phyloP scores from a whole-genome alignment of 2,329 filamentous ascomycete species.

The Stachybotrys chartarum region DNA sequence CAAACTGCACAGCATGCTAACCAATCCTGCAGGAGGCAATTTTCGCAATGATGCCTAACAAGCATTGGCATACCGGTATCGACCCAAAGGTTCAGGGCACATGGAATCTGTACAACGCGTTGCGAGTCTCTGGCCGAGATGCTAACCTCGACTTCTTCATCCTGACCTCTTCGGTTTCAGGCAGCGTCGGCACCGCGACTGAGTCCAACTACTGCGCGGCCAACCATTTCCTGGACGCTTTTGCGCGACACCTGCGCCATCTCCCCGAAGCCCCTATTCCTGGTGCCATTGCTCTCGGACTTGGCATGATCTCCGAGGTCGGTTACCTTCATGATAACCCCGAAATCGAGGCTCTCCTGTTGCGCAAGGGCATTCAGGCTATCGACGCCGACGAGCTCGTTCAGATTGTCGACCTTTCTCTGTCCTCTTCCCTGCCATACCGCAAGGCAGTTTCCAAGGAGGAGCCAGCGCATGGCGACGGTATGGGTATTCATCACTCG shows the following conservation, averaged over 20 bases:
- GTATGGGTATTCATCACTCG: too few relatives aligned
- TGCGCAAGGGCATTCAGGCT: slow-evolving; percentile 23
- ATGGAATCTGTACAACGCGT: slow-evolving; percentile 15
- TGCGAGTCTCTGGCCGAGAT: slow-evolving; percentile 3
- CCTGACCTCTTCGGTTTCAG: background rate
- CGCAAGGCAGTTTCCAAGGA: background rate
- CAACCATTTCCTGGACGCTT: slow-evolving; percentile 1
- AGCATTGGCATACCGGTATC: slow-evolving; percentile 13
- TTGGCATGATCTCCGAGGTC: slow-evolving; percentile 1
- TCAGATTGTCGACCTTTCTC: slow-evolving; percentile 11
- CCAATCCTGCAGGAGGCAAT: slow-evolving; percentile 14
- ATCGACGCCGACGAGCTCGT: slow-evolving; percentile 20
- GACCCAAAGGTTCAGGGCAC: slow-evolving; percentile 15
- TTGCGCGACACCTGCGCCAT: background rate
- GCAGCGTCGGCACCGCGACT: background rate
- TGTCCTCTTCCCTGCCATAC: background rate
- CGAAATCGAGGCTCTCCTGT: slow-evolving; percentile 22
- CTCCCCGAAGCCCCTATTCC: background rate
- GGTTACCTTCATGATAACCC: slow-evolving; percentile 20
- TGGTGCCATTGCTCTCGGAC: slow-evolving; percentile 7
- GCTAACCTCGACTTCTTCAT: slow-evolving; percentile 12
- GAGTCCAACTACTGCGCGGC: slow-evolving; percentile 1
- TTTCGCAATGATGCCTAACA: slow-evolving; percentile 14
- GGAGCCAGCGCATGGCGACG: background rate
- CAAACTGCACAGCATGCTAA: too few relatives aligned